Evolutionary conservation across 2,329 filamentous ascomycete species (phyloP).

Genomic region (Juglanconis oblonga): DNA sequence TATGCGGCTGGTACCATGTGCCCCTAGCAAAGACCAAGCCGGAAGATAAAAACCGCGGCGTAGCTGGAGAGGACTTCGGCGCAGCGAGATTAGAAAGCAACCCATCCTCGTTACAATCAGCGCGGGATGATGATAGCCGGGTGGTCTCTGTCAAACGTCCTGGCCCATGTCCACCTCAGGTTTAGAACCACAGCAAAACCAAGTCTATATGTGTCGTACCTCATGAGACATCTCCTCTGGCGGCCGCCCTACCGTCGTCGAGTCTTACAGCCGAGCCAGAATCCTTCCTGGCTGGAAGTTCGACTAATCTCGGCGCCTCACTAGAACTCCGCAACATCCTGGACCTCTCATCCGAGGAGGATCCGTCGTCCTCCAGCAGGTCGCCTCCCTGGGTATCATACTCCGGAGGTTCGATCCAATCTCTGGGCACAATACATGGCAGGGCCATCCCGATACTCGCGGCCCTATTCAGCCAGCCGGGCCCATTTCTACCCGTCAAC

Average conservation of each 20-base stretch:
- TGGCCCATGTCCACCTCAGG: background rate
- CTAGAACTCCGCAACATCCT: conserved; percentile 51
- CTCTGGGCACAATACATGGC: conserved; percentile 76
- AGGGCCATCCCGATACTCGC: conserved; percentile 79
- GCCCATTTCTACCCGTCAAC: conserved; percentile 68
- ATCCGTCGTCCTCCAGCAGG: conserved; percentile 57
- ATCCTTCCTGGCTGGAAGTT: conserved; percentile 19
- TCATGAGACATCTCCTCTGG: background rate
- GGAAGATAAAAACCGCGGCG: too few relatives aligned
- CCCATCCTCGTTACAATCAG: too few relatives aligned
- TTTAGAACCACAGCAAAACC: background rate
- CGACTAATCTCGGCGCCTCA: conserved; percentile 23
- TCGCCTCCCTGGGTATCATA: conserved; percentile 70
- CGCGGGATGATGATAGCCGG: too few relatives aligned
- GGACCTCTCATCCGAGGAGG: conserved; percentile 51
- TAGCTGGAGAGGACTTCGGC: too few relatives aligned
- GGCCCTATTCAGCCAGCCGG: conserved; percentile 76
- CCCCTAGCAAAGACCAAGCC: too few relatives aligned
- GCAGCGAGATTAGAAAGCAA: too few relatives aligned
- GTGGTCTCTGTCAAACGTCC: background rate
- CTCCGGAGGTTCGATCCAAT: conserved; percentile 79
- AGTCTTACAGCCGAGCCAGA: conserved; percentile 24
- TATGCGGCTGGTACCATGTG: too few relatives aligned
- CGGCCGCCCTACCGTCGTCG: conserved; percentile 14
- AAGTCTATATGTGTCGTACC: background rate